phyloP scores from a whole-genome alignment of 768 basidiomycete genomes.

The Amanita rimosa region DNA sequence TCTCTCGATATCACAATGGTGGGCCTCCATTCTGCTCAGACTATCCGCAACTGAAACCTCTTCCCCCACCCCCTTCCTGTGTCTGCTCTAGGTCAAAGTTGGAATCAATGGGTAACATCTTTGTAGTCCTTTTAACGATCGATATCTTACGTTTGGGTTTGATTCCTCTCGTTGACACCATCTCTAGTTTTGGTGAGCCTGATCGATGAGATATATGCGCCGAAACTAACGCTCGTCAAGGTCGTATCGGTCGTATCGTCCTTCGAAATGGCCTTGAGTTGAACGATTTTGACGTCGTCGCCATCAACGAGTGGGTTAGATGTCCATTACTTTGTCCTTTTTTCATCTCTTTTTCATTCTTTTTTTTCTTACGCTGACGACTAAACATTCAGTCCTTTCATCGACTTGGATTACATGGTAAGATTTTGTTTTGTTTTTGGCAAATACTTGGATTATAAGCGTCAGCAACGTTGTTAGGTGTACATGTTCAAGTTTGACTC shows the following conservation, averaged over 20 bases:
- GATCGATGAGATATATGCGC: not conserved
- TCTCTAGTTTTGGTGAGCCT: constrained; percentile 69
- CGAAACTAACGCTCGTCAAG: constrained; percentile 27
- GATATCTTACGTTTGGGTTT: not conserved
- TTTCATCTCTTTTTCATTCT: no score
- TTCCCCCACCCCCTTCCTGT: no score
- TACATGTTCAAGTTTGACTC: constrained; percentile 99
- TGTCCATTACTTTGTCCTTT: not conserved
- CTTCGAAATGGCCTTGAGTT: constrained; percentile 83
- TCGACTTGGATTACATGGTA: constrained; percentile 94
- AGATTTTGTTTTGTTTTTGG: constrained; percentile 12
- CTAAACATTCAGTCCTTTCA: constrained; percentile 69
- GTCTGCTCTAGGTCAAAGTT: constrained; percentile 54
- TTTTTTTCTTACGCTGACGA: not conserved
- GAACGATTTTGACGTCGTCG: constrained; percentile 74
- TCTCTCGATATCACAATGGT: constrained; percentile 13
- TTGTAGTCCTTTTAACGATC: constrained; percentile 12
- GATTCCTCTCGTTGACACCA: constrained; percentile 6
- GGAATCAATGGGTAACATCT: constrained; percentile 98
- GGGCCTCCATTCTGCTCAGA: not conserved
- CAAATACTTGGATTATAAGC: no score
- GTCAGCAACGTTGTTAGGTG: constrained; percentile 35
- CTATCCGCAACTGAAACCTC: not conserved
- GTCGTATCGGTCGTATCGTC: constrained; percentile 99
- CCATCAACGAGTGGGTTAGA: constrained; percentile 82